Evolutionary conservation across 805 yeast genomes (phyloP), one percentile per base, ranked within the genome.

Genomic region (Sugiyamaella mastotermitis): DNA sequence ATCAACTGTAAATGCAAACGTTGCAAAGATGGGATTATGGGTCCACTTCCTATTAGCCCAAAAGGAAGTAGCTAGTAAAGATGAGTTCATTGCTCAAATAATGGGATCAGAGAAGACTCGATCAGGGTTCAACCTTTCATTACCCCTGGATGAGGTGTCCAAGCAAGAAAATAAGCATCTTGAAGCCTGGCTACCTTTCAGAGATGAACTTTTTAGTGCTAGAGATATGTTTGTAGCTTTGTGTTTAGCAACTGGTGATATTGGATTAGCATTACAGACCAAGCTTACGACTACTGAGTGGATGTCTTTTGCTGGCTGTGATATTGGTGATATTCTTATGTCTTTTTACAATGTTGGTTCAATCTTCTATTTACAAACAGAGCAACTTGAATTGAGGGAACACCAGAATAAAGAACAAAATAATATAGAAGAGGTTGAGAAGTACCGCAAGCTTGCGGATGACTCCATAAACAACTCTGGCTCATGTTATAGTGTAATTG

Each of bases 181-280:
- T 5, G 50, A 38, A n/a, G 48, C 55, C 2, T 52, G 55, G 56
- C 24, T 74, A 38, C 82, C 80, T 3, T 87, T 83, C 56, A 66
- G 78, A 25, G 84, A 81, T 41, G 95, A 86, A 50, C 72, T 82
- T 45, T 79, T 87, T 56, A 76, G 78, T 39, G 80, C 85, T 1
- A 69, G 90, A 58, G 95, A 87, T 49, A 44, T 84, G 40, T 74
- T 79, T 47, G 77, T 83, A 3, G 86, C 92, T 2, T 64, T 78
- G 27, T 80, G 83, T 44, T 60, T 85, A 39, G 70, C 81, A 1
- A 66, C 76, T 11, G 85, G 85, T n/a, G 86, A 82, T 54, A 62
- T 77, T 35, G 62, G 72, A 14, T 61, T 72, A 33, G 86, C 88
- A 1, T 61, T 78, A 14, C 64, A 73, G 35, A 68, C 81, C 32